phyloP scores from a whole-genome alignment of 768 basidiomycete species.

The Termitomyces sp. region DNA sequence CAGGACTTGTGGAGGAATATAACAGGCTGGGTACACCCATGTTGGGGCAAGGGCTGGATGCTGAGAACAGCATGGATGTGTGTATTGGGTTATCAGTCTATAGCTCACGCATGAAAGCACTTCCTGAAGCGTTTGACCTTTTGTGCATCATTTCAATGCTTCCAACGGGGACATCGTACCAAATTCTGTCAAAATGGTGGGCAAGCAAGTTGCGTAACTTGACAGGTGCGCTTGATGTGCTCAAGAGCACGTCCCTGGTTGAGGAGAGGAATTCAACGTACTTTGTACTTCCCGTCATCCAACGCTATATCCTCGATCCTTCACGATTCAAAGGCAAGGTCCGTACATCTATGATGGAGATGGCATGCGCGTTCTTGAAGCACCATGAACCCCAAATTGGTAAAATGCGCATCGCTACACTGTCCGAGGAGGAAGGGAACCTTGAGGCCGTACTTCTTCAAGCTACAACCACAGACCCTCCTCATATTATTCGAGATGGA shows the following conservation, averaged over 20 bases:
- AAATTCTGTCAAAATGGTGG: conserved; percentile 10
- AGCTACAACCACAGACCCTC: neutral
- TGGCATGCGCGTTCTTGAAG: conserved; percentile 10
- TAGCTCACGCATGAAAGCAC: too few relatives aligned
- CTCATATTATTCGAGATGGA: neutral
- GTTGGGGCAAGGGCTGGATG: conserved; percentile 3
- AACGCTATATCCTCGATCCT: too few relatives aligned
- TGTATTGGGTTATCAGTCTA: too few relatives aligned
- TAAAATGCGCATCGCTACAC: neutral
- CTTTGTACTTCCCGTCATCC: conserved; percentile 17
- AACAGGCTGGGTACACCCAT: neutral
- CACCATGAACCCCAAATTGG: conserved; percentile 9
- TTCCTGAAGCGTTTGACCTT: neutral
- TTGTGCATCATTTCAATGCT: conserved; percentile 21
- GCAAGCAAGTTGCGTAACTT: conserved; percentile 1
- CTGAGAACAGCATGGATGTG: conserved; percentile 5
- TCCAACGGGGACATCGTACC: conserved; percentile 18
- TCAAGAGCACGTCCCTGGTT: conserved; percentile 4
- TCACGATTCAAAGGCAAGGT: conserved; percentile 7
- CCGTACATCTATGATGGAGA: conserved; percentile 2
- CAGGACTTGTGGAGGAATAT: conserved; percentile 1
- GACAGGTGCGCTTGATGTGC: neutral
- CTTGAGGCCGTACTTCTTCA: neutral
- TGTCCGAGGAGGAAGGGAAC: neutral
- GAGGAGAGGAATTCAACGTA: neutral